Evolutionary conservation across 768 basidiomycete genomes (phyloP).

Genomic region (Russula brevipes): DNA sequence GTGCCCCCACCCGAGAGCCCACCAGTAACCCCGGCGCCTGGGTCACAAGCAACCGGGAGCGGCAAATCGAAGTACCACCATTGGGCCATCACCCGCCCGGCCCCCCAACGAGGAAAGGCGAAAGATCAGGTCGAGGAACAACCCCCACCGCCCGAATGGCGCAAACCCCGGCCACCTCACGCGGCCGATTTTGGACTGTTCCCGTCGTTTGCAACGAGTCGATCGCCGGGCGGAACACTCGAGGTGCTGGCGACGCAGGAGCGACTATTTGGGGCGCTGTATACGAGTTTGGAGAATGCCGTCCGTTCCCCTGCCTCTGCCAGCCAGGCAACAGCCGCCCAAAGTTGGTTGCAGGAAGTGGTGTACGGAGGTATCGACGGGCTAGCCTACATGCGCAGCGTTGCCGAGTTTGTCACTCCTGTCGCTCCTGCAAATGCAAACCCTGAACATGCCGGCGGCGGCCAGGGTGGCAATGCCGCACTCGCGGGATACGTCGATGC

Average conservation of each 20-base stretch:
- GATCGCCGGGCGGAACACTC: conserved; percentile 19
- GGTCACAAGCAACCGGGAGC: not conserved
- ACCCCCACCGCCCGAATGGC: conserved; percentile 39
- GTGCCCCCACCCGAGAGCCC: conserved; percentile 31
- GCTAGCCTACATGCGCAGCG: conserved; percentile 66
- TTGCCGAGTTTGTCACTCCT: conserved; percentile 61
- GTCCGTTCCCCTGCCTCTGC: conserved; percentile 1
- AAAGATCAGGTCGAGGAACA: conserved; percentile 46
- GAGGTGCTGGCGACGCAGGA: conserved; percentile 31
- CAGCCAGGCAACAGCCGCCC: conserved; percentile 44
- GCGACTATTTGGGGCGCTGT: conserved; percentile 27
- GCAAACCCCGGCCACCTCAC: conserved; percentile 47
- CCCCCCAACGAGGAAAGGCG: conserved; percentile 43
- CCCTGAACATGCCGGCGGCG: not conserved
- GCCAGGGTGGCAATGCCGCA: not conserved
- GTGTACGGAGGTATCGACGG: conserved; percentile 79
- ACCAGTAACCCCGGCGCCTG: conserved; percentile 11
- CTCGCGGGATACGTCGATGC: conserved; percentile 16
- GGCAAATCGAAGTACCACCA: conserved; percentile 43
- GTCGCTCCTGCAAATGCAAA: no score
- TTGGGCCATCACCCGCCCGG: conserved; percentile 56
- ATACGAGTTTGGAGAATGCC: conserved; percentile 24
- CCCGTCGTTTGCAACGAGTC: conserved; percentile 39
- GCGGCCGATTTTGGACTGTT: conserved; percentile 60
- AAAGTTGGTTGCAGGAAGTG: conserved; percentile 64